Evolutionary conservation across 2,329 filamentous ascomycete genomes (phyloP), one percentile per base, ranked within the genome.

Genomic region (Amauroascus niger): DNA sequence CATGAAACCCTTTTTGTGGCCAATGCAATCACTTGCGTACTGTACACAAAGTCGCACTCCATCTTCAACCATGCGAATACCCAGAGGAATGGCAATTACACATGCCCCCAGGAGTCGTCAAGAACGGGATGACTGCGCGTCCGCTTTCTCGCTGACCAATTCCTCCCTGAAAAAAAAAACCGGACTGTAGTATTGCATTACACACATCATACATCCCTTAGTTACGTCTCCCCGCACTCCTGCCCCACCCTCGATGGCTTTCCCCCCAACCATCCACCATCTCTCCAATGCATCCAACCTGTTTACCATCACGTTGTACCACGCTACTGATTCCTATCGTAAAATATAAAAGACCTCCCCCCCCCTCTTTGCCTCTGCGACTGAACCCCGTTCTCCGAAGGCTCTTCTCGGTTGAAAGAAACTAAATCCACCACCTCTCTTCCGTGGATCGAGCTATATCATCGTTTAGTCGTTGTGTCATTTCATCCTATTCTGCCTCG

Each of bases 181-280:
- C 14, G 40, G 3, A 24, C n/a, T 24, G 18, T 24, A 45, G 28
- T 45, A 26, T 13, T 8, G 11, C 9, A 7, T 13, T 5, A 24
- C 40, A 22, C 22, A 16, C 41, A 45, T 18, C 4, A 24, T 13
- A 35, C 11, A 35, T 14, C 4, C n/a, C n/a, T n/a, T 35, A 39
- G 14, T 13, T 45, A 13, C 41, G 22, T 24, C 32, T 48, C 45
- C 45, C 45, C 45, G 45, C 45, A 48, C 45, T 35, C 45, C 13
- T 33, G 45, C 45, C 45, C 45, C 45, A 48, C 45, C 43, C n/a
- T 16, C 6, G 3, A 13, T 46, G 43, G 24, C 9, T 3, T 48
- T 32, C 28, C 30, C 45, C 30, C 44, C 26, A 33, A 33, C 44
- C 44, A 26, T 45, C 24, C 33, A 4, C 14, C 33, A 6, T 35